Conservation (phyloP, 2,329 filamentous ascomycete species). For the Botrytis sinoallii region DNA sequence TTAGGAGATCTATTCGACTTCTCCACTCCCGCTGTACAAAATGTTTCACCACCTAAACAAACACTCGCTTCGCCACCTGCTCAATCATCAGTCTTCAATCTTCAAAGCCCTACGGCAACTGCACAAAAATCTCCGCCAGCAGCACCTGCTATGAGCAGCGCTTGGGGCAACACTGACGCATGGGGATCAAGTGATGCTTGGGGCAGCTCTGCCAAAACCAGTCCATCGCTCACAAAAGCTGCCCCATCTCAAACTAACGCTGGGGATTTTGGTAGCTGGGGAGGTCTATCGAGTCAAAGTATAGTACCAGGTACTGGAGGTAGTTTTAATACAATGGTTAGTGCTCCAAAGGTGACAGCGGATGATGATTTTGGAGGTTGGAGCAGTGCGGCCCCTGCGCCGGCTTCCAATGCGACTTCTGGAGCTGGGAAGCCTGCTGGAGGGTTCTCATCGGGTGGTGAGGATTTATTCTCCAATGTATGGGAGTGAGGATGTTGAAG, state of each 20-base stretch:
- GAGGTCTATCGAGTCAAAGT: constrained; percentile 54
- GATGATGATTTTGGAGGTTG: constrained; percentile 97
- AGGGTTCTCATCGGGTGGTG: constrained; percentile 48
- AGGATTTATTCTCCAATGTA: constrained; percentile 94
- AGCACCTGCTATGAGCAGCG: constrained; percentile 38
- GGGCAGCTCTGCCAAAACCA: constrained; percentile 55
- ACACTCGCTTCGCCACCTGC: constrained; percentile 38
- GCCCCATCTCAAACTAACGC: constrained; percentile 43
- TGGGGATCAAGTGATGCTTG: constrained; percentile 85
- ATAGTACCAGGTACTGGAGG: constrained; percentile 62
- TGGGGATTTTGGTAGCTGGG: constrained; percentile 55
- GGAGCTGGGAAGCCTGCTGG: constrained; percentile 44
- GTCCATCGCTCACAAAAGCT: constrained; percentile 49
- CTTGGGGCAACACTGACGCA: constrained; percentile 58
- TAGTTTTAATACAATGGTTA: constrained; percentile 51
- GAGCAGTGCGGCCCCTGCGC: constrained; percentile 67
- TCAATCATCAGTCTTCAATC: constrained; percentile 73
- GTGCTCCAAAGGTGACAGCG: constrained; percentile 67
- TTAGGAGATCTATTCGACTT: constrained; percentile 84
- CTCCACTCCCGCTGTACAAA: constrained; percentile 48
- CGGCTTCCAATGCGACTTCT: constrained; percentile 55
- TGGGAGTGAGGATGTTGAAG: constrained; percentile 62
- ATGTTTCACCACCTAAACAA: constrained; percentile 43
- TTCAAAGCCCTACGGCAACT: constrained; percentile 54
- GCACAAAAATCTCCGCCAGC: constrained; percentile 43